Percentiles rank a stretch among this genome's conserved stretches.
phyloP scores from a whole-genome alignment of 2,329 filamentous ascomycete species.

The Trichophyton benhamiae region DNA sequence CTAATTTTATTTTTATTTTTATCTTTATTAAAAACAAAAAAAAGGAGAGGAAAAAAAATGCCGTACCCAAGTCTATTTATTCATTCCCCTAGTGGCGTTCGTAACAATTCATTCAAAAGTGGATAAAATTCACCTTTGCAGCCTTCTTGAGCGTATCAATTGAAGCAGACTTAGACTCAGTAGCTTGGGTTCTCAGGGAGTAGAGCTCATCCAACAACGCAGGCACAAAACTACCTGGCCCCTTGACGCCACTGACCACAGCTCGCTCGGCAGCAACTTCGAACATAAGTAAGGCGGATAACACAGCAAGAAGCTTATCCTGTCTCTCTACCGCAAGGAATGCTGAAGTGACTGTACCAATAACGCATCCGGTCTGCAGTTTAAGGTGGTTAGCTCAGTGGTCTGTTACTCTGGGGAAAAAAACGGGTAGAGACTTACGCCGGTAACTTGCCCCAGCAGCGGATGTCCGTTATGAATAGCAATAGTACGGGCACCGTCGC shows the following conservation, averaged over 20 bases:
- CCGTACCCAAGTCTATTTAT: too few species aligned
- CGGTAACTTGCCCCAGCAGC: conserved; percentile 35
- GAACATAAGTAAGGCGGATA: conserved; percentile 64
- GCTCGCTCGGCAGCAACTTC: conserved; percentile 64
- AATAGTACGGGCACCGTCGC: conserved; percentile 57
- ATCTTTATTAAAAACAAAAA: too few species aligned
- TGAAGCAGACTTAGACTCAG: not conserved
- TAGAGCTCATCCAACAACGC: conserved; percentile 66
- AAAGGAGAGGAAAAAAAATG: too few species aligned
- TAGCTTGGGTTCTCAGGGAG: conserved; percentile 22
- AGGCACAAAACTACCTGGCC: conserved; percentile 77
- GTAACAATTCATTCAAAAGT: conserved; percentile 11
- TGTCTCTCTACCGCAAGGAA: conserved; percentile 52
- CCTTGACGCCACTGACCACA: conserved; percentile 48
- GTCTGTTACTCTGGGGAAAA: not conserved
- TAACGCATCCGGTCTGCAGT: conserved; percentile 61
- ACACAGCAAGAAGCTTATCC: conserved; percentile 58
- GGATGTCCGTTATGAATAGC: conserved; percentile 65
- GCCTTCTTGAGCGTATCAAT: conserved; percentile 24
- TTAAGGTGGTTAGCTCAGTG: not conserved
- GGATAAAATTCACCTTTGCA: conserved; percentile 26
- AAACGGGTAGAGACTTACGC: conserved; percentile 21
- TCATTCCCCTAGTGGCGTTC: too few species aligned
- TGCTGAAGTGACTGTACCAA: conserved; percentile 70
- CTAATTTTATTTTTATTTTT: too few species aligned